A percentile compares a stretch with the other conserved stretches of the same genome.
phyloP scores from a whole-genome alignment of 2,329 filamentous ascomycete genomes.

The Epichloe brachyelytri region DNA sequence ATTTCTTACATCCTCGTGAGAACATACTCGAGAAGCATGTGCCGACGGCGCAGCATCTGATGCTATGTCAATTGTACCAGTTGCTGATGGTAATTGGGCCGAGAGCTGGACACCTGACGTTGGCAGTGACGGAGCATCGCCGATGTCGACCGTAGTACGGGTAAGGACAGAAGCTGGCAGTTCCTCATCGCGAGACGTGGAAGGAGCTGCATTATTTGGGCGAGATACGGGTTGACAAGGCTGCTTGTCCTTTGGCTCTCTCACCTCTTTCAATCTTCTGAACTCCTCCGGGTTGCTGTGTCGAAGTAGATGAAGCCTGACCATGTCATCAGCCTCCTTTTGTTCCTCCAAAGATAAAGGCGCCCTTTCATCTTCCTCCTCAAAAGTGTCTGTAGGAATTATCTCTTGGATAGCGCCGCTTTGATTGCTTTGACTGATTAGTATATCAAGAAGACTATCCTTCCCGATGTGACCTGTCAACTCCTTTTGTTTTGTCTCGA shows the following conservation, averaged over 20 bases:
- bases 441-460: conserved; percentile 45
- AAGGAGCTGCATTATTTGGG: not conserved
- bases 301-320: conserved; percentile 21
- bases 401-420: conserved; percentile 37
- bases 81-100: not conserved
- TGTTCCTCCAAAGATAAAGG: conserved; percentile 47
- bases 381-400: conserved; percentile 58
- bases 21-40: not conserved
- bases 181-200: not conserved
- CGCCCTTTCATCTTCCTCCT: conserved; percentile 48
- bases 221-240: not conserved
- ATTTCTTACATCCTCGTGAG: not conserved
- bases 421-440: conserved; percentile 24
- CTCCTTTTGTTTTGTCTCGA: conserved; percentile 35
- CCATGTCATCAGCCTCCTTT: conserved; percentile 34
- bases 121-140: not conserved
- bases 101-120: not conserved
- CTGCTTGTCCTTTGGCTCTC: conserved; percentile 3
- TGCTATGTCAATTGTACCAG: not conserved
- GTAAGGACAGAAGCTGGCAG: not conserved
- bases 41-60: not conserved
- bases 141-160: conserved; percentile 1
- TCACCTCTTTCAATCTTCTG: conserved; percentile 10
- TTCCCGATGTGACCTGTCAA: conserved; percentile 43
- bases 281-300: conserved; percentile 21